Evolutionary conservation across 192 early-diverging fungal genomes (phyloP), one percentile per base, ranked within the genome.

Genomic region (Oehlia diaphana): DNA sequence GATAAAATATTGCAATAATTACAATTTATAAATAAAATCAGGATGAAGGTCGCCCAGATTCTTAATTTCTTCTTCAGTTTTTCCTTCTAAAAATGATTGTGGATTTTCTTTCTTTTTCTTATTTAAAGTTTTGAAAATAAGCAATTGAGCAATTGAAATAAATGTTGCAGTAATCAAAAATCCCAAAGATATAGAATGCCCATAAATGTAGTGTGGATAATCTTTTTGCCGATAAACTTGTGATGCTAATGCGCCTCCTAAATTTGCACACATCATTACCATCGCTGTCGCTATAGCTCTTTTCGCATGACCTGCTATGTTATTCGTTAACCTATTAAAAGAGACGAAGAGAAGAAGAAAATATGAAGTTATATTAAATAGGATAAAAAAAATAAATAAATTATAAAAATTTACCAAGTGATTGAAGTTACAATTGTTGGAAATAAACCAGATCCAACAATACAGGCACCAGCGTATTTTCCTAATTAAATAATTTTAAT

Each of bases 171-270:
- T 0, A 58, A 58, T 7, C 6, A 58, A 58, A 21, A 58, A 58
- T 58, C 1, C 16, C 5, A 16, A 14, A 21, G 53, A 4, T 21
- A 21, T 21, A 19, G 16, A 58, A n/a, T 58, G 53, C 7, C 53
- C 53, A 58, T 0, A 0, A 0, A 0, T 6, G 6, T 58, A 58
- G 6, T 6, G 16, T 7, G 53, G 53, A 58, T 0, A 3, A 58
- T 58, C 53, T 0, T 21, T 58, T 58, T 14, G 19, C 4, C 53
- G 53, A 21, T 93, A 95, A 8, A 95, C 90, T 66, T 94, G 93
- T 1, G 91, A 91, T 63, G 89, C 92, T 39, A 95, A 88, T 16
- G 89, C 88, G 42, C 92, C 94, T 83, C 92, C 92, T 76, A 92
- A 84, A 81, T 95, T 93, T 47, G 91, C 93, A 76, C 91, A 88